Percentiles rank a stretch among this genome's conserved stretches.
phyloP scores from a whole-genome alignment of 306 rosid genomes.

The Vicia sativa region DNA sequence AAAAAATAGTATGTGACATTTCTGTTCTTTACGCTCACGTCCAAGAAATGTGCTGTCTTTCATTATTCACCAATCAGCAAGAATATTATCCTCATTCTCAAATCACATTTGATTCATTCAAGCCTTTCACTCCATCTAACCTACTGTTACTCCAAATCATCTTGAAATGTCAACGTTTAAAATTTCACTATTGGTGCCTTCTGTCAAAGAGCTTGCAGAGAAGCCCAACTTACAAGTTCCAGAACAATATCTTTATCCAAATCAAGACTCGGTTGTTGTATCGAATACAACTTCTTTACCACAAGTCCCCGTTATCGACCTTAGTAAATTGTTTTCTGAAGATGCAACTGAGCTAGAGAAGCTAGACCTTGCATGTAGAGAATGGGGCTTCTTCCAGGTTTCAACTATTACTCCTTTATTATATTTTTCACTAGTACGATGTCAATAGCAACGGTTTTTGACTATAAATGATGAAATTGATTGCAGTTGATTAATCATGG shows the following conservation, averaged over 20 bases:
- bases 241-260: constrained; percentile 38
- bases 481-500: constrained; percentile 34
- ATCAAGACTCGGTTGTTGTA: constrained; percentile 43
- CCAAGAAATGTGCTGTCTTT: neutral
- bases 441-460: no score
- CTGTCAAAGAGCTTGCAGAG: constrained; percentile 43
- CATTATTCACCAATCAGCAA: neutral
- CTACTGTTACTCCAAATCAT: neutral
- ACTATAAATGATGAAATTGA: neutral
- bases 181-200: constrained; percentile 36
- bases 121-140: neutral
- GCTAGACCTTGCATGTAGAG: constrained; percentile 48
- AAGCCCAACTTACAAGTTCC: constrained; percentile 42
- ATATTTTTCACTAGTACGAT: no score
- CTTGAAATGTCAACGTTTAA: constrained; percentile 9
- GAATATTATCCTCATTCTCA: neutral
- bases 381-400: constrained; percentile 56
- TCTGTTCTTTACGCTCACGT: neutral
- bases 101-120: neutral
- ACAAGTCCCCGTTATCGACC: constrained; percentile 52
- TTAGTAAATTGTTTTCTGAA: constrained; percentile 37
- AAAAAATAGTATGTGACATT: neutral
- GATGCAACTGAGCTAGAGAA: constrained; percentile 44
- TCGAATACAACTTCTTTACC: constrained; percentile 27
- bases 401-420: neutral